phyloP scores from a whole-genome alignment of 345 rosid genomes.

The Aquilaria malaccensis region DNA sequence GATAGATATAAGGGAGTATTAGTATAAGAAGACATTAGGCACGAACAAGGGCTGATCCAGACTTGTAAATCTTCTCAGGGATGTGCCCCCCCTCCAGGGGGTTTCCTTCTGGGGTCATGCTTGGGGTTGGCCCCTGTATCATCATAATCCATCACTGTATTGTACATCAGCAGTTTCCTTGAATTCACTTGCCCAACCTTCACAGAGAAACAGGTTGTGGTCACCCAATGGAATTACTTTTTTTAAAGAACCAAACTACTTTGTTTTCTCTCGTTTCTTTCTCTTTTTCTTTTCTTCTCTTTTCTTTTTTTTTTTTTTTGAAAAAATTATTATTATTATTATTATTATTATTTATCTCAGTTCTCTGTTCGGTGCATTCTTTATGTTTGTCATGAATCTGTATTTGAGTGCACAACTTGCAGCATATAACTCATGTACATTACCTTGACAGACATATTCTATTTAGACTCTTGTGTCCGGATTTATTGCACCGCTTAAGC shows the following conservation, averaged over 20 bases:
- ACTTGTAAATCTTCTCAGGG: conserved; percentile 14
- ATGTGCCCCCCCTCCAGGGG: conserved; percentile 23
- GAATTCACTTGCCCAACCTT: conserved; percentile 17
- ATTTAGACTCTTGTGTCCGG: too few relatives aligned
- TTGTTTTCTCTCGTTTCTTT: too few relatives aligned
- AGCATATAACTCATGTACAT: background rate
- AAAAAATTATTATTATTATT: too few relatives aligned
- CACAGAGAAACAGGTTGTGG: background rate
- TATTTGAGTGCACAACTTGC: too few relatives aligned
- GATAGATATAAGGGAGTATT: background rate
- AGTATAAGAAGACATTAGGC: background rate
- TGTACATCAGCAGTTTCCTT: conserved; percentile 53
- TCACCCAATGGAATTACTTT: too few relatives aligned
- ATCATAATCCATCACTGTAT: conserved; percentile 44
- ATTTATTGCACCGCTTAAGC: background rate
- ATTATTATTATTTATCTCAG: too few relatives aligned
- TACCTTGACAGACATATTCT: background rate
- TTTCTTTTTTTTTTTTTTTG: too few relatives aligned
- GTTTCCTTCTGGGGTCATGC: conserved; percentile 55
- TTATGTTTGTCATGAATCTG: too few relatives aligned
- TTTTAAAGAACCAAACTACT: too few relatives aligned
- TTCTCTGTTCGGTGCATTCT: too few relatives aligned
- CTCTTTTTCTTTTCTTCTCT: too few relatives aligned
- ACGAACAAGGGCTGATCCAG: background rate
- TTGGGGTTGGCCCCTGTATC: conserved; percentile 53